These are phyloP conservation scores for Xylaria castorea DNA, from an alignment of 495 filamentous ascomycete genomes.

Conservation along the genomic window DNA sequence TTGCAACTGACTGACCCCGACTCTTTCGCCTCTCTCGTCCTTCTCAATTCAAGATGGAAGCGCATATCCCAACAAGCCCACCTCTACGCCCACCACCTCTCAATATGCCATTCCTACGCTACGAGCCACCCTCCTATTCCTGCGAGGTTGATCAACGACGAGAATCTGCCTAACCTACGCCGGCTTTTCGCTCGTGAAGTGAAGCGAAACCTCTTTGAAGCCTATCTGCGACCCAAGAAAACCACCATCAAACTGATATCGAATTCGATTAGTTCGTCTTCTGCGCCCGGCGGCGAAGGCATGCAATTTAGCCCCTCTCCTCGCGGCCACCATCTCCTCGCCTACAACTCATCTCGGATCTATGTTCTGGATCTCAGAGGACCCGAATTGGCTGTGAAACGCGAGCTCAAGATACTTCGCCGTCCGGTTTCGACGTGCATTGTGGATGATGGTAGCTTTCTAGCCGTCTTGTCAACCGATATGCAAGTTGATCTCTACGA, in stretches of 20 bases:
- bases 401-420: conserved; percentile 80
- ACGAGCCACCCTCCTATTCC: conserved; percentile 56
- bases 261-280: conserved; percentile 81
- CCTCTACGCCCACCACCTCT: conserved; percentile 79
- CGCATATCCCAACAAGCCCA: conserved; percentile 71
- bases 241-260: conserved; percentile 81
- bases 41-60: conserved; percentile 82
- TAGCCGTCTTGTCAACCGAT: conserved; percentile 81
- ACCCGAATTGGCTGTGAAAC: conserved; percentile 64
- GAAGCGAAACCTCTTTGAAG: conserved; percentile 81
- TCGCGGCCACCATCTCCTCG: conserved; percentile 73
- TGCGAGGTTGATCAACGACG: conserved; percentile 55
- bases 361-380: conserved; percentile 73
- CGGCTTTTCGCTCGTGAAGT: conserved; percentile 72
- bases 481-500: conserved; percentile 85
- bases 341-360: conserved; percentile 86
- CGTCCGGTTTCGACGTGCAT: conserved; percentile 81
- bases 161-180: conserved; percentile 64
- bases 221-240: conserved; percentile 71
- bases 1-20: conserved; percentile 76
- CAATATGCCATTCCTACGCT: conserved; percentile 71
- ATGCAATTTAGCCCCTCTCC: conserved; percentile 84
- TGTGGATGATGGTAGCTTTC: conserved; percentile 73
- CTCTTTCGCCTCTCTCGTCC: conserved; percentile 80
- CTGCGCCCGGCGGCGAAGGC: conserved; percentile 82